Evolutionary conservation across 768 basidiomycete species (phyloP).

Genomic region (Suillus sp.): DNA sequence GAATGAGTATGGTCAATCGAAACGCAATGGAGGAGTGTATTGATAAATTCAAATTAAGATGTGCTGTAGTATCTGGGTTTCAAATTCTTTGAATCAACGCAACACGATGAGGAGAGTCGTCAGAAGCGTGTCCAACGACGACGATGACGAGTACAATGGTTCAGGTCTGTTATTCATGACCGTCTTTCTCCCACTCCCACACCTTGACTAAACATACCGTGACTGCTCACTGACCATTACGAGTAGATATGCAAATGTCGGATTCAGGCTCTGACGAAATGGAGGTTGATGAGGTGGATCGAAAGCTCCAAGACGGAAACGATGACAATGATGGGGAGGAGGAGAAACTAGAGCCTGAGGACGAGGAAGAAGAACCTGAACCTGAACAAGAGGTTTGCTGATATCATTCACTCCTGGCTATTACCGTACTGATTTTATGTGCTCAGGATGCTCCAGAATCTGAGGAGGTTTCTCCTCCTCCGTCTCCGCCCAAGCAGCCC

Average conservation of each 20-base stretch:
- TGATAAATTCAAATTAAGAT: not conserved
- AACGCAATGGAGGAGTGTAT: not conserved
- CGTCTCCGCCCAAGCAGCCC: constrained; percentile 36
- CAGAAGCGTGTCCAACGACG: constrained; percentile 17
- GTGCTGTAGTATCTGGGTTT: constrained; percentile 23
- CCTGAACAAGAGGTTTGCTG: constrained; percentile 26
- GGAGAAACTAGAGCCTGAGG: constrained; percentile 31
- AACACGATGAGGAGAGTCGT: constrained; percentile 8
- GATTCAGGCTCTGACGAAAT: constrained; percentile 38
- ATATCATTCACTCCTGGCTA: constrained; percentile 9
- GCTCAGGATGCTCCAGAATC: constrained; percentile 35
- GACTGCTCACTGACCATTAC: not conserved
- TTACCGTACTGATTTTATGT: constrained; percentile 25
- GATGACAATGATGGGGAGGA: constrained; percentile 25
- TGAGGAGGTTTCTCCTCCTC: constrained; percentile 38
- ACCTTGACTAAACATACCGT: constrained; percentile 8
- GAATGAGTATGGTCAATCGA: not conserved
- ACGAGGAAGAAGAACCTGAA: constrained; percentile 41
- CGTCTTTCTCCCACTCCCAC: constrained; percentile 9
- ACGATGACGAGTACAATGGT: constrained; percentile 14
- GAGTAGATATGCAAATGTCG: constrained; percentile 29
- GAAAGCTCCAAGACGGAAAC: constrained; percentile 20
- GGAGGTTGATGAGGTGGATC: constrained; percentile 40
- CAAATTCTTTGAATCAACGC: constrained; percentile 17
- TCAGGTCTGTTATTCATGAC: constrained; percentile 8